Evolutionary conservation across 2,329 filamentous ascomycete genomes (phyloP), one percentile per base, ranked within the genome.

Genomic region (Paraphaeosphaeria minitans): DNA sequence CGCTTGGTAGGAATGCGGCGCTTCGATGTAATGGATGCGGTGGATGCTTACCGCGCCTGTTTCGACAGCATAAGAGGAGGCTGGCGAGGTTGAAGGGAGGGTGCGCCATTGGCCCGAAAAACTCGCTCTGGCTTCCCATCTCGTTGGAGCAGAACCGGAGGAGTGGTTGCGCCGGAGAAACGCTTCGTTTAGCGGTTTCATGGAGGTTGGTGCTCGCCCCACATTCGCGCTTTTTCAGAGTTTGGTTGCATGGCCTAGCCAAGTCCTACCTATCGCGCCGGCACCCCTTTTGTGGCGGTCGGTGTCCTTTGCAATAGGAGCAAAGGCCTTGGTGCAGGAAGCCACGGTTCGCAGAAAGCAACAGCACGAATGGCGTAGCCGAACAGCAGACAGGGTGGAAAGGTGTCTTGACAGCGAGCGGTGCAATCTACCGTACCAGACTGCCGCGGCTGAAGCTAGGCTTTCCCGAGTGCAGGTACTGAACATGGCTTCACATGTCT

Each of bases 161-260:
- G 29, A 46, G n/a, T 60, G 70, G 70, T 66, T 65, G 64, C 48
- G 62, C 67, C 67, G 63, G 53, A 56, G 51, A 42, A 42, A 54
- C 46, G 53, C 43, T 47, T 50, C 22, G 42, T 27, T 62, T 66
- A 65, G 64, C 64, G 56, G 49, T 55, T 56, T 60, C 61, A 59
- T 59, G 59, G 47, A 60, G 35, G 47, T 37, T 49, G 47, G 48
- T 53, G 37, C 50, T 53, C 37, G 50, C 50, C 63, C 60, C 63
- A 60, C 63, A 65, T 51, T 54, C 48, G 29, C 47, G 42, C 43
- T 51, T 41, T 43, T 42, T 48, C 21, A 31, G 9, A 43, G 37
- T 22, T 16, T 55, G 33, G 48, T 27, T 49, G 45, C 52, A 48
- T 53, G 49, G 35, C 42, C 37, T 47, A 47, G 16, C 12, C 22